phyloP scores from a whole-genome alignment of 192 early-diverging fungal species.

The Chytriomyces confervae region DNA sequence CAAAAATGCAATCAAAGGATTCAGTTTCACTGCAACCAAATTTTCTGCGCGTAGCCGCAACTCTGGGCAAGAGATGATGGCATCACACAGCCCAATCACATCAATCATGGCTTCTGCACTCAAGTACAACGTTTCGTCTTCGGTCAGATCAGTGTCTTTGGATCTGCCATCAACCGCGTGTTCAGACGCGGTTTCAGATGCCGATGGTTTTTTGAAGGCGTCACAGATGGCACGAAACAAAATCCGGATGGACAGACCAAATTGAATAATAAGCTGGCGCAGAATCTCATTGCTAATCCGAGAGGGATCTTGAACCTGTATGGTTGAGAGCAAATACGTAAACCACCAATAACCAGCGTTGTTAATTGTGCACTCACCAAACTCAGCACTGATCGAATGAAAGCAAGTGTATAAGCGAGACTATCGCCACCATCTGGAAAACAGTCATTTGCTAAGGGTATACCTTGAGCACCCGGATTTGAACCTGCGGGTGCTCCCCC shows the following conservation, averaged over 20 bases:
- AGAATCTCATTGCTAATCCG: background rate
- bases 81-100: conserved; percentile 22
- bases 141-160: too few species aligned
- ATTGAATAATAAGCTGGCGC: conserved; percentile 20
- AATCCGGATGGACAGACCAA: conserved; percentile 23
- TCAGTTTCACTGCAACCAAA: conserved; percentile 12
- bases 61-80: conserved; percentile 5
- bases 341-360: too few species aligned
- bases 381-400: background rate
- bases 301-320: background rate
- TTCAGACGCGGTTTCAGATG: background rate
- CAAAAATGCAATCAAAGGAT: conserved; percentile 4
- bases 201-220: background rate
- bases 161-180: background rate
- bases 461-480: background rate
- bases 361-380: background rate
- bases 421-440: conserved; percentile 25
- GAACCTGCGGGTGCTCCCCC: background rate
- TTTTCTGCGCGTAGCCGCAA: conserved; percentile 24
- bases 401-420: conserved; percentile 1
- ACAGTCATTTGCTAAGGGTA: background rate
- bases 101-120: conserved; percentile 1
- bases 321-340: too few species aligned
- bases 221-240: conserved; percentile 22
- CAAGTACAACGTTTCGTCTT: background rate